These are phyloP conservation scores for Debaryomyces coudertii DNA, from an alignment of 1,139 yeast genomes.

Conservation along the genomic window DNA sequence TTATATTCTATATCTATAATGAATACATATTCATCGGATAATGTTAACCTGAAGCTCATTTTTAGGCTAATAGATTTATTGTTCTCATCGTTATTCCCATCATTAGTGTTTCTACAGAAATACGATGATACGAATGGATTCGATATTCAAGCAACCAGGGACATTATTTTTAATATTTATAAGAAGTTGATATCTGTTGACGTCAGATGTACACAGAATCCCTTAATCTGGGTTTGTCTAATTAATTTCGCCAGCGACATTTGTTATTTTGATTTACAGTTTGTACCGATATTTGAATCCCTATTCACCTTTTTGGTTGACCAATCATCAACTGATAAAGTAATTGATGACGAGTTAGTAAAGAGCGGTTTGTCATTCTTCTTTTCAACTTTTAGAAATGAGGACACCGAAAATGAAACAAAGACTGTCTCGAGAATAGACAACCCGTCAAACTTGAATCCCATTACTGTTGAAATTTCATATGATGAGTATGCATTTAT, in stretches of 20 bases:
- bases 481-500: constrained; percentile 21
- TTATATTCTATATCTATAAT: constrained; percentile 19
- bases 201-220: constrained; percentile 12
- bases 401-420: background rate
- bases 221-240: constrained; percentile 32
- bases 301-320: constrained; percentile 24
- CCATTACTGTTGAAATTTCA: constrained; percentile 9
- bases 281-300: constrained; percentile 23
- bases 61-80: constrained; percentile 21
- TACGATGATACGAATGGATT: constrained; percentile 3
- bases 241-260: constrained; percentile 34
- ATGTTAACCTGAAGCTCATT: constrained; percentile 19
- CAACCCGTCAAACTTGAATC: background rate
- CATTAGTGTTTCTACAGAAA: constrained; percentile 16
- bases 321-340: constrained; percentile 10
- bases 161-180: constrained; percentile 14
- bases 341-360: constrained; percentile 24
- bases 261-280: constrained; percentile 32
- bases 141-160: constrained; percentile 6
- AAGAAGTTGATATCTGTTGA: constrained; percentile 15
- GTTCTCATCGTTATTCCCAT: constrained; percentile 21
- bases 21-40: constrained; percentile 13
- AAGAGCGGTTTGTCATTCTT: constrained; percentile 29
- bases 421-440: background rate
- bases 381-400: constrained; percentile 24